phyloP scores from a whole-genome alignment of 2,329 filamentous ascomycete species.

The Cladosporium oxysporum region DNA sequence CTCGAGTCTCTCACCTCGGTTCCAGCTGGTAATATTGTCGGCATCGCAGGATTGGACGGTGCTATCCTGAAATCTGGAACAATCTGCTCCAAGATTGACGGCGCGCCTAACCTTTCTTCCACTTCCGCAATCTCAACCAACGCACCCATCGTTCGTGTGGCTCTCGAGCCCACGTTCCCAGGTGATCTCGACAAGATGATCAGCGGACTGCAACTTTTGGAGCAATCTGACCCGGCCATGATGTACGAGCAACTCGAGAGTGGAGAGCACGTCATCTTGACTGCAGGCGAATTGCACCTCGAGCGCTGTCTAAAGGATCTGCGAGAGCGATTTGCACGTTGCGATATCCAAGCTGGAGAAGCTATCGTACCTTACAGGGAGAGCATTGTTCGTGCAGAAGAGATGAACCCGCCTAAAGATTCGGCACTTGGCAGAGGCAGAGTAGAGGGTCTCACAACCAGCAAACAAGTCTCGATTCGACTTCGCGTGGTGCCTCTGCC shows the following conservation, averaged over 20 bases:
- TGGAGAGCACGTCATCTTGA: slow-evolving; percentile 92
- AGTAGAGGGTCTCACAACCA: slow-evolving; percentile 73
- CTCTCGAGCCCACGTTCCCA: slow-evolving; percentile 89
- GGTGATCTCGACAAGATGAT: slow-evolving; percentile 95
- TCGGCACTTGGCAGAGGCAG: slow-evolving; percentile 83
- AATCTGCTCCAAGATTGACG: slow-evolving; percentile 81
- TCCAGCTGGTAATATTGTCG: slow-evolving; percentile 92
- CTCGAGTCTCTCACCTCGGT: slow-evolving; percentile 81
- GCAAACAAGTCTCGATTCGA: slow-evolving; percentile 79
- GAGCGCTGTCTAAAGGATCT: slow-evolving; percentile 93
- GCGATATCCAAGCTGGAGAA: slow-evolving; percentile 90
- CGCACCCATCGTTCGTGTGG: slow-evolving; percentile 86
- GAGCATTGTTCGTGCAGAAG: slow-evolving; percentile 77
- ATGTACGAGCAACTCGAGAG: slow-evolving; percentile 91
- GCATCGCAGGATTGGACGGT: slow-evolving; percentile 87
- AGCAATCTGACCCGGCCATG: slow-evolving; percentile 93
- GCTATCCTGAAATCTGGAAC: slow-evolving; percentile 96
- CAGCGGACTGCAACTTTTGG: slow-evolving; percentile 77
- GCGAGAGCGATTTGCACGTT: slow-evolving; percentile 86
- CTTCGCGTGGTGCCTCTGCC: slow-evolving; percentile 80
- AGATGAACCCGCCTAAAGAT: slow-evolving; percentile 88
- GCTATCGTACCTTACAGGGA: slow-evolving; percentile 96
- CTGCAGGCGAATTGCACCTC: slow-evolving; percentile 90
- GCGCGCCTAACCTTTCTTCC: slow-evolving; percentile 86
- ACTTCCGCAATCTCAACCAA: slow-evolving; percentile 73